Base-by-base conservation (phyloP, 192 early-diverging fungal species). In the Dimargaris cristalligena region DNA sequence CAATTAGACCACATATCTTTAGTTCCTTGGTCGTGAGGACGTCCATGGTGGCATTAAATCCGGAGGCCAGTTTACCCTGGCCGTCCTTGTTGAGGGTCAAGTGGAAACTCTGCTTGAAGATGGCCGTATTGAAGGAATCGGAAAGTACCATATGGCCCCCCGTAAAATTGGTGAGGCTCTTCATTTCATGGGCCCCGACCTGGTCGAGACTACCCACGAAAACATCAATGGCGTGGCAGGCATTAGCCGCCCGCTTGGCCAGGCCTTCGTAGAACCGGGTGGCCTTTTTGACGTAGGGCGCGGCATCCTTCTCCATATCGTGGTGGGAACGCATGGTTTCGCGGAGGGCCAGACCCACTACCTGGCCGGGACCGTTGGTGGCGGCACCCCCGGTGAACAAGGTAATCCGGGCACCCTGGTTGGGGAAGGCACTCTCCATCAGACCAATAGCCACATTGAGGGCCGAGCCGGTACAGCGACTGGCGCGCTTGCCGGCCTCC, bases 161-260 rank as follows among this genome's bases (percentile, higher is more conserved):
- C 3, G 92, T 97, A 52, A 65, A 69, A 69, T 87, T 95, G 20
- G 82, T 81, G 65, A 99, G 77, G 6, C 74, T 77, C 74, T 90
- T 93, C 92, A 99, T 97, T 66, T 99, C 95, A 59, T 92, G 82
- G 61, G 97, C 68, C 22, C 95, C 95, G 61, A 99, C 81, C 66
- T 99, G 95, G 69, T 99, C 93, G 66, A 94, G 71, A 60, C 91
- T 97, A n/a, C 93, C 95, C 23, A 86, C 90, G 77, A 97, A 99
- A 30, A 99, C 88, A 73, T 99, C 95, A 34, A 99, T 78, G 11
- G 88, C 82, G 59, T 95, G 87, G 2, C 93, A 90, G 34, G 91
- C 87, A 34, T 83, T 79, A 14, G 95, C 78, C 18, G 86, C 77
- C 34, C 95, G 85, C 72, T 86, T 88, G 1, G 91, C 84, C 48